phyloP scores from a whole-genome alignment of 2,329 filamentous ascomycete species.

The Fusarium albidum region DNA sequence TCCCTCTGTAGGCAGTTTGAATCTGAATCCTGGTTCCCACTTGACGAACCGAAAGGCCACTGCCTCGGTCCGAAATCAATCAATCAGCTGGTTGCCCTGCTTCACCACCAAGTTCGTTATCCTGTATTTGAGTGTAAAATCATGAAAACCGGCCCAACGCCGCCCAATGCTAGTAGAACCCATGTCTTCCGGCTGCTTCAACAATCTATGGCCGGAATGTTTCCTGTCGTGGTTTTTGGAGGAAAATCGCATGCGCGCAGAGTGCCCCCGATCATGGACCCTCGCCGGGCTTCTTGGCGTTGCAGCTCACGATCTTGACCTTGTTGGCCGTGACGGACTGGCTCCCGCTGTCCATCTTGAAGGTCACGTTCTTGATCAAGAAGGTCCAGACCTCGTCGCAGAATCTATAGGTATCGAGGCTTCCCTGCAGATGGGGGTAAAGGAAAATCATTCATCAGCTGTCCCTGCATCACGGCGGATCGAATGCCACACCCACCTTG shows the following conservation, averaged over 20 bases:
- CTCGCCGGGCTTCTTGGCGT: conserved; percentile 75
- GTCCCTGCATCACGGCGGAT: neutral
- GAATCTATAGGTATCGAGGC: conserved; percentile 97
- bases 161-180: conserved; percentile 38
- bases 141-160: conserved; percentile 31
- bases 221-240: neutral
- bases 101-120: conserved; percentile 5
- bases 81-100: neutral
- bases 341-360: conserved; percentile 89
- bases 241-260: neutral
- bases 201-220: conserved; percentile 27
- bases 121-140: conserved; percentile 12
- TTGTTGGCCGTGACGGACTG: conserved; percentile 83
- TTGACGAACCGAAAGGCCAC: neutral
- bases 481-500: conserved; percentile 74
- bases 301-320: conserved; percentile 98
- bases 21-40: conserved; percentile 1
- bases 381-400: conserved; percentile 99
- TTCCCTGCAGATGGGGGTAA: conserved; percentile 68
- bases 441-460: conserved; percentile 3
- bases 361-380: conserved; percentile 97
- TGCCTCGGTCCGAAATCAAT: neutral
- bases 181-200: conserved; percentile 21
- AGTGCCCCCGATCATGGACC: conserved; percentile 26
- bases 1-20: no score